These are phyloP conservation scores for Coix lacrymajobi DNA, from an alignment of 176 grass and related monocot species.

Conservation along the genomic window DNA sequence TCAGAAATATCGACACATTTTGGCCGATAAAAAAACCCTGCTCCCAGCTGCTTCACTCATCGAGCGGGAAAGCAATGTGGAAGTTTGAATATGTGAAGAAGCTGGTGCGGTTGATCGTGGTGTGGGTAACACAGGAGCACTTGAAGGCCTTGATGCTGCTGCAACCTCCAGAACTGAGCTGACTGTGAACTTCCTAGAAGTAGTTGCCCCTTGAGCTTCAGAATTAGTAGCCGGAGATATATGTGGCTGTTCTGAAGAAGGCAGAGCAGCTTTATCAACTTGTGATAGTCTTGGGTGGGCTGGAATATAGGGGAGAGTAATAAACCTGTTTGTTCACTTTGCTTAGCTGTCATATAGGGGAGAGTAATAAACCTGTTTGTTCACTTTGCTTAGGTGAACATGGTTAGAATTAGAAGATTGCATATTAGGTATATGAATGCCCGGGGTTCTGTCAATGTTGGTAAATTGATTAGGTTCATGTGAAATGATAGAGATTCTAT, in stretches of 20 bases:
- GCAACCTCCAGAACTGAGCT: slow-evolving; percentile 26
- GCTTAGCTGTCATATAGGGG: too few species aligned
- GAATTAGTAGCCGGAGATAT: slow-evolving; percentile 14
- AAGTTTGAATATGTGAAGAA: slow-evolving; percentile 38
- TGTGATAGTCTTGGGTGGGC: slow-evolving; percentile 26
- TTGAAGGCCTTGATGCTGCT: slow-evolving; percentile 67
- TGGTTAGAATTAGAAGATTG: too few species aligned
- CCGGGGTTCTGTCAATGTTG: too few species aligned
- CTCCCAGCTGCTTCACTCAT: slow-evolving; percentile 59
- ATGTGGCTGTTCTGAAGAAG: slow-evolving; percentile 26
- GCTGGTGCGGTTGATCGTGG: slow-evolving; percentile 42
- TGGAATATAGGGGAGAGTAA: too few species aligned
- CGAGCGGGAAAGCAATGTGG: slow-evolving; percentile 52
- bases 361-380: too few species aligned
- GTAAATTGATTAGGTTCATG: too few species aligned
- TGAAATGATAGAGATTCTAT: too few species aligned
- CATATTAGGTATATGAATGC: too few species aligned
- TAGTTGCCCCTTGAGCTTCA: slow-evolving; percentile 37
- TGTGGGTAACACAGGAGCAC: slow-evolving; percentile 58
- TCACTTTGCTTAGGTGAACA: too few species aligned
- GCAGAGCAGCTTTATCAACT: slow-evolving; percentile 30
- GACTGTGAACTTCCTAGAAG: slow-evolving; percentile 18
- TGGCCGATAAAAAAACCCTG: too few species aligned
- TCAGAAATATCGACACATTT: too few species aligned
- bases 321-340: too few species aligned